Percentiles rank a stretch among this genome's conserved stretches.
Evolutionary conservation across 2,329 filamentous ascomycete genomes (phyloP).

Genomic region (Cercospora zeae-maydis): DNA sequence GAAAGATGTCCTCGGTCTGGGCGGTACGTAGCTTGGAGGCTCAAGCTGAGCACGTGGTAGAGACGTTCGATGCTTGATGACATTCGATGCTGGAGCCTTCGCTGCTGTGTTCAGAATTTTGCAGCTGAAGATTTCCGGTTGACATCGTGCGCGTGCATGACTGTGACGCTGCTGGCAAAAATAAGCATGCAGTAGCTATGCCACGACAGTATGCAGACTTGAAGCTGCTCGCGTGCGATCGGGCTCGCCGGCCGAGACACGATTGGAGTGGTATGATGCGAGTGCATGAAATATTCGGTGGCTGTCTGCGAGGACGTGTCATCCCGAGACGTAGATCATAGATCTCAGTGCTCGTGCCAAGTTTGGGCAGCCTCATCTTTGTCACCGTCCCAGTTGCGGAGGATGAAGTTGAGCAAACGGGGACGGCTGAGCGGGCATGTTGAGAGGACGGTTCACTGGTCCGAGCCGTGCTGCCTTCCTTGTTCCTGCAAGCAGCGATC

Average conservation of each 20-base stretch:
- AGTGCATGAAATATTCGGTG: neutral
- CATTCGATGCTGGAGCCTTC: neutral
- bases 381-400: neutral
- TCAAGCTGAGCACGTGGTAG: neutral
- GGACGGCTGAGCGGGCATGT: neutral
- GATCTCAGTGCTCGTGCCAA: neutral
- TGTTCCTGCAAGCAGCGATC: slow-evolving; percentile 8
- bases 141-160: neutral
- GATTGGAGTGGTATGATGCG: neutral
- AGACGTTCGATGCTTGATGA: neutral
- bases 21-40: neutral
- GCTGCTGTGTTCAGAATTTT: neutral
- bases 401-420: neutral
- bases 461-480: slow-evolving; percentile 3
- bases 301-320: neutral
- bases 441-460: neutral
- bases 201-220: neutral
- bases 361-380: neutral
- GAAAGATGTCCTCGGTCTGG: neutral
- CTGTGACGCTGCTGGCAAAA: neutral
- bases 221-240: neutral
- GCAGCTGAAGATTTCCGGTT: neutral
- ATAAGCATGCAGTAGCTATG: neutral
- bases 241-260: neutral
- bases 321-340: neutral